Evolutionary conservation across 805 yeast genomes (phyloP), one percentile per base, ranked within the genome.

Genomic region (Ogataea sp.): DNA sequence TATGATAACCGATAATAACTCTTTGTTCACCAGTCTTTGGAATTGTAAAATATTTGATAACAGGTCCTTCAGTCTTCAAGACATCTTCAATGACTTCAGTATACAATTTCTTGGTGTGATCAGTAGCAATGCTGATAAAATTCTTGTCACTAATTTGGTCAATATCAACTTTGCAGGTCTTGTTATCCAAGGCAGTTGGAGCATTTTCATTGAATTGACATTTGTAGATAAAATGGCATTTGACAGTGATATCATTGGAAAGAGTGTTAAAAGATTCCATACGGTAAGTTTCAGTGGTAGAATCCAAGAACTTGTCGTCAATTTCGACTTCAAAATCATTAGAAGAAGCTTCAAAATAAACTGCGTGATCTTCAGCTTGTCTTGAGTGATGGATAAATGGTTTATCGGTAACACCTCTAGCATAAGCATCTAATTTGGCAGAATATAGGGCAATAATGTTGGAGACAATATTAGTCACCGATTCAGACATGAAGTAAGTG

Each of bases 361-460:
- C 93, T 2, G 96, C 96, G 55, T 87, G 95, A 56, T 83, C 89
- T 15, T 76, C 81, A 34, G 75, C 73, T 58, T 86, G 89, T 46
- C 88, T 73, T 57, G 80, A 81, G 59, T 87, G 85, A 46, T 81
- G 85, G 47, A 90, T 80, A 47, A 78, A 73, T 17, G 81, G 80
- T 45, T 66, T 64, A 42, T 61, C 62, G 39, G 56, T 62, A 48
- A 55, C 73, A 36, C 80, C 71, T 45, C 73, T 64, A 3, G 93
- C 83, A 56, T 72, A 85, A 7, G 96, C 95, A 50, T 90, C 93
- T 39, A 93, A 74, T 59, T 93, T 93, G 41, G 97, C 89, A 26
- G 96, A 85, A 62, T 90, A 90, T 39, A 90, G 69, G 9, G 96
- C 83, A 54, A 83, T 83, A 50, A 90, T 85, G 55, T 89, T 88